A percentile compares a stretch with the other conserved stretches of the same genome.
Conservation (phyloP, 2,329 filamentous ascomycete genomes). For the Pleurostoma richardsiae region DNA sequence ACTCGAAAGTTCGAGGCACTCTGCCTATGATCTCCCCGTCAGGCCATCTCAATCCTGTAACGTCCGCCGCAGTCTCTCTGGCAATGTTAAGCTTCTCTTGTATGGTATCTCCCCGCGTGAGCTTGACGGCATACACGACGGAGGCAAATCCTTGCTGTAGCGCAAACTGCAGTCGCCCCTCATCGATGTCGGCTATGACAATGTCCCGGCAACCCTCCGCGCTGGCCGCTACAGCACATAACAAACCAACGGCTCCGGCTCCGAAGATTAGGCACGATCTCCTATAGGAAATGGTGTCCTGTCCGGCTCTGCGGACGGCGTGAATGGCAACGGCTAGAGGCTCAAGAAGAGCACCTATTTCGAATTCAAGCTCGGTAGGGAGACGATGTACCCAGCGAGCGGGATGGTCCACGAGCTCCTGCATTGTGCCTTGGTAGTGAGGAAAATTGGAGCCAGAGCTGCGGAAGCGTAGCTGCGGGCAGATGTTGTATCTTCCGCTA, state of each 20-base stretch:
- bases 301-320: slow-evolving; percentile 6
- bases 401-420: slow-evolving; percentile 2
- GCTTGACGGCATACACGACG: slow-evolving; percentile 9
- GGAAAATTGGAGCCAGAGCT: slow-evolving; percentile 2
- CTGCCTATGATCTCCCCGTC: neutral
- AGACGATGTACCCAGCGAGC: slow-evolving; percentile 3
- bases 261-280: neutral
- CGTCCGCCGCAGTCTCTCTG: neutral
- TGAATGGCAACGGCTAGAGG: slow-evolving; percentile 9
- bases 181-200: slow-evolving; percentile 2
- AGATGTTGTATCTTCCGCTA: slow-evolving; percentile 2
- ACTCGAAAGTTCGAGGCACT: slow-evolving; percentile 2
- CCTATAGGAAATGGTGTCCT: slow-evolving; percentile 15
- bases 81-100: slow-evolving; percentile 2
- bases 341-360: slow-evolving; percentile 11
- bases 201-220: neutral
- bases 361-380: slow-evolving; percentile 1
- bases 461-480: slow-evolving; percentile 2
- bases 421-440: slow-evolving; percentile 3
- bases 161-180: slow-evolving; percentile 1
- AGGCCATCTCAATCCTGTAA: neutral
- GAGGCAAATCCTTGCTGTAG: slow-evolving; percentile 10
- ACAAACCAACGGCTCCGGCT: slow-evolving; percentile 1
- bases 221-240: slow-evolving; percentile 1
- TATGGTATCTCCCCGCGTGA: neutral